Conservation (phyloP, 192 early-diverging fungal genomes). For the Gamsiella multidivaricata region DNA sequence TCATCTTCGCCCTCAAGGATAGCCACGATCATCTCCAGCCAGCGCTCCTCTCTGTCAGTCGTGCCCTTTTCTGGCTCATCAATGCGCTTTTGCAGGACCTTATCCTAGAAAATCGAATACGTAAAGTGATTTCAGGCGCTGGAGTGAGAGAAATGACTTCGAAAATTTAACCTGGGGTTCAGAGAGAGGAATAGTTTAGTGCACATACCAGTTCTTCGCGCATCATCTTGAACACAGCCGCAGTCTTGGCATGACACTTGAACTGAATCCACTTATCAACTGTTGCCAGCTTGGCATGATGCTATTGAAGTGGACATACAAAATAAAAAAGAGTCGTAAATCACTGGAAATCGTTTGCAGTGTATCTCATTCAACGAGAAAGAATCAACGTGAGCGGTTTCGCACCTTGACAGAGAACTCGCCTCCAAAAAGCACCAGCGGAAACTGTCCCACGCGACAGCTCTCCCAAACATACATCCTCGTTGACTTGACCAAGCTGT, state of each 20-base stretch:
- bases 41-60: constrained; percentile 43
- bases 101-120: constrained; percentile 14
- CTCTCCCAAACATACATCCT: constrained; percentile 66
- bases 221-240: constrained; percentile 62
- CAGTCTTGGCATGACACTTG: constrained; percentile 64
- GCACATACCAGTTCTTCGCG: constrained; percentile 58
- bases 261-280: constrained; percentile 66
- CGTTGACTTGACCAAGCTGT: constrained; percentile 61
- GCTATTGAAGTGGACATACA: constrained; percentile 26
- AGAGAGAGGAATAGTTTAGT: too few species aligned
- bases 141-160: too few species aligned
- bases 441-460: constrained; percentile 54
- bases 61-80: constrained; percentile 47
- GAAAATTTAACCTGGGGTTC: too few species aligned
- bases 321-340: constrained; percentile 4
- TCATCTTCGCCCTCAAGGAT: constrained; percentile 52
- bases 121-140: neutral
- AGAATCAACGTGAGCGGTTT: too few species aligned
- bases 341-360: too few species aligned
- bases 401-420: constrained; percentile 60
- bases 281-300: constrained; percentile 53
- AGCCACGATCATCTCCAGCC: constrained; percentile 47
- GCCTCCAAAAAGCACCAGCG: constrained; percentile 62
- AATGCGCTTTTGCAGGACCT: constrained; percentile 49
- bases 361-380: too few species aligned